Percentiles rank a stretch among this genome's conserved stretches.
Conservation (phyloP, 805 yeast species). For the Scheffersomyces stipitis region DNA sequence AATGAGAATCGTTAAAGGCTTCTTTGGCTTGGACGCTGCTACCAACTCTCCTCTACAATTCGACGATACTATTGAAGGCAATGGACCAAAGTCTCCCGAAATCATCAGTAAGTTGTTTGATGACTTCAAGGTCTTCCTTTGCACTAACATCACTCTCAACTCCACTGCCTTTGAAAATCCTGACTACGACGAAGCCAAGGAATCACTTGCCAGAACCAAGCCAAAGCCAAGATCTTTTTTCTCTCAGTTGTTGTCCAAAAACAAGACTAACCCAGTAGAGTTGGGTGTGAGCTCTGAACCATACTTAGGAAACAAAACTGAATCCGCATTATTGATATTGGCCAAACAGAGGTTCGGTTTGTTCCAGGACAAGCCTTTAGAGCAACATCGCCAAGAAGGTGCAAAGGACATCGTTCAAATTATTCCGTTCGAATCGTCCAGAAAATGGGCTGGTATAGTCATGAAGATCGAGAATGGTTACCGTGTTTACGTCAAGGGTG, state of each 20-base stretch:
- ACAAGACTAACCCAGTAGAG: slow-evolving; percentile 9
- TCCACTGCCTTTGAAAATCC: slow-evolving; percentile 87
- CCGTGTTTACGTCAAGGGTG: slow-evolving; percentile 83
- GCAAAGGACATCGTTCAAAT: slow-evolving; percentile 53
- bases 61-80: slow-evolving; percentile 41
- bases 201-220: slow-evolving; percentile 22
- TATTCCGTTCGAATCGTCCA: slow-evolving; percentile 87
- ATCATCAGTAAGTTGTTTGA: slow-evolving; percentile 18
- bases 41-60: slow-evolving; percentile 36
- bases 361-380: slow-evolving; percentile 44
- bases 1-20: slow-evolving; percentile 86
- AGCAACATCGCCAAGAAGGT: slow-evolving; percentile 29
- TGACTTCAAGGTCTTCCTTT: slow-evolving; percentile 25
- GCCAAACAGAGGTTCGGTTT: slow-evolving; percentile 59
- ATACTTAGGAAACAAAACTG: slow-evolving; percentile 91
- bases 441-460: slow-evolving; percentile 91
- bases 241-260: slow-evolving; percentile 19
- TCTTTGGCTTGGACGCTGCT: slow-evolving; percentile 48
- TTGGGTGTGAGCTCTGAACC: slow-evolving; percentile 46
- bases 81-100: slow-evolving; percentile 22
- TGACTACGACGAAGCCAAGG: slow-evolving; percentile 35
- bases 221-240: slow-evolving; percentile 31
- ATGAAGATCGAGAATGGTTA: slow-evolving; percentile 48
- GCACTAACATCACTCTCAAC: slow-evolving; percentile 68
- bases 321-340: slow-evolving; percentile 76